These are phyloP conservation scores for Prunella vulgaris DNA, from an alignment of 257 asterid genomes.

Conservation along the genomic window DNA sequence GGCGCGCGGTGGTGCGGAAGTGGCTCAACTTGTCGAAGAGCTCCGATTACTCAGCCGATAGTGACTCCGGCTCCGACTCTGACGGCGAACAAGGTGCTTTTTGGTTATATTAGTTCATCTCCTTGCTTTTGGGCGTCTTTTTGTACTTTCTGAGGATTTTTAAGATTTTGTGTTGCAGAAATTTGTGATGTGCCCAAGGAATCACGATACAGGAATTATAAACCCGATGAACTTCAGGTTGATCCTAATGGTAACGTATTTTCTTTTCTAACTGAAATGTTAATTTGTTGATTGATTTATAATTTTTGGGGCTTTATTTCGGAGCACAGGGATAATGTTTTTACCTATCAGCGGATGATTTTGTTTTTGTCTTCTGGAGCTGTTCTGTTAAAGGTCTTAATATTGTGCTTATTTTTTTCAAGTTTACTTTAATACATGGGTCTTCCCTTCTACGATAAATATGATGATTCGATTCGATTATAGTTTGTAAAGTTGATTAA, in stretches of 20 bases:
- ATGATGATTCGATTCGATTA: background rate
- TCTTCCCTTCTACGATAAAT: background rate
- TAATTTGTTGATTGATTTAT: too few relatives aligned
- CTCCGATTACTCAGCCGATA: constrained; percentile 76
- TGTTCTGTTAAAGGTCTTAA: background rate
- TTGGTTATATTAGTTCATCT: background rate
- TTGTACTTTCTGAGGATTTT: background rate
- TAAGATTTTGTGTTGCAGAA: constrained; percentile 30
- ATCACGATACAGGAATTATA: constrained; percentile 45
- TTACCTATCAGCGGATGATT: background rate
- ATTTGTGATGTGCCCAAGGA: constrained; percentile 36
- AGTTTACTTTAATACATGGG: background rate
- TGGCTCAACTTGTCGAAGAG: constrained; percentile 52
- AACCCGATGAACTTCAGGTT: constrained; percentile 30
- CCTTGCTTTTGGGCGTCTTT: background rate
- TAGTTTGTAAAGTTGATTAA: background rate
- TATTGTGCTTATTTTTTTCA: background rate
- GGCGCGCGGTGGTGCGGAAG: constrained; percentile 77
- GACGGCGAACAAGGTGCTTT: constrained; percentile 37
- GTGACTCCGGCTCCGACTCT: constrained; percentile 47
- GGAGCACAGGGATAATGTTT: background rate
- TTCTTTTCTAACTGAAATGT: background rate
- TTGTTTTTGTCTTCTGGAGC: background rate
- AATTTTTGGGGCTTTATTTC: background rate
- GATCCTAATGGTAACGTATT: constrained; percentile 39